Conservation (phyloP, 2,329 filamentous ascomycete genomes). For the Microcyclosporella mali region DNA sequence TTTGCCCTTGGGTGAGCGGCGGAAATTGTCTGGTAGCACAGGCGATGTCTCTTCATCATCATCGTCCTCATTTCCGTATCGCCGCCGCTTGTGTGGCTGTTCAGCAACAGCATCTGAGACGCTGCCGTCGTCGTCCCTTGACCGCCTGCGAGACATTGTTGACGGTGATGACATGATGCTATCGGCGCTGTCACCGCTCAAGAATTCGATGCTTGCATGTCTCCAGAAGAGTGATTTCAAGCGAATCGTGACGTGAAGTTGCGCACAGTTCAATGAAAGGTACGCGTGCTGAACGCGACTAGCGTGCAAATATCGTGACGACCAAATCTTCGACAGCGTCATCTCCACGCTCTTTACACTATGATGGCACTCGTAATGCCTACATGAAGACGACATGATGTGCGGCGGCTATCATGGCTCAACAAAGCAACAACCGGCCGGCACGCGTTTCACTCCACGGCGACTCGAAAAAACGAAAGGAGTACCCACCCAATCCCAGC, state of each 20-base stretch:
- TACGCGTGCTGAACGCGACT: too few relatives aligned
- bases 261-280: too few relatives aligned
- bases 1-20: constrained; percentile 26
- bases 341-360: too few relatives aligned
- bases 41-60: constrained; percentile 6
- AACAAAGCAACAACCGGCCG: not conserved
- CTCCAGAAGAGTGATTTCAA: too few relatives aligned
- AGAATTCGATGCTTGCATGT: too few relatives aligned
- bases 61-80: constrained; percentile 13
- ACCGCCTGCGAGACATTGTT: constrained; percentile 13
- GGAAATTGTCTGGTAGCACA: constrained; percentile 31
- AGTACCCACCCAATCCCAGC: constrained; percentile 14
- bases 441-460: not conserved
- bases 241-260: too few relatives aligned
- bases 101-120: constrained; percentile 6
- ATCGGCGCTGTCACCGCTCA: too few relatives aligned
- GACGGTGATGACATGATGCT: constrained; percentile 2
- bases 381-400: too few relatives aligned
- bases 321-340: too few relatives aligned
- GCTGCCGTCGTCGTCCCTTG: constrained; percentile 10
- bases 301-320: too few relatives aligned
- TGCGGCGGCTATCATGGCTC: not conserved
- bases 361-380: too few relatives aligned
- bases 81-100: constrained; percentile 15
- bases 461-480: constrained; percentile 24